Evolutionary conservation across 352 stramenopile genomes (phyloP), one percentile per base, ranked within the genome.

Genomic region (Blastocystis hominis): DNA sequence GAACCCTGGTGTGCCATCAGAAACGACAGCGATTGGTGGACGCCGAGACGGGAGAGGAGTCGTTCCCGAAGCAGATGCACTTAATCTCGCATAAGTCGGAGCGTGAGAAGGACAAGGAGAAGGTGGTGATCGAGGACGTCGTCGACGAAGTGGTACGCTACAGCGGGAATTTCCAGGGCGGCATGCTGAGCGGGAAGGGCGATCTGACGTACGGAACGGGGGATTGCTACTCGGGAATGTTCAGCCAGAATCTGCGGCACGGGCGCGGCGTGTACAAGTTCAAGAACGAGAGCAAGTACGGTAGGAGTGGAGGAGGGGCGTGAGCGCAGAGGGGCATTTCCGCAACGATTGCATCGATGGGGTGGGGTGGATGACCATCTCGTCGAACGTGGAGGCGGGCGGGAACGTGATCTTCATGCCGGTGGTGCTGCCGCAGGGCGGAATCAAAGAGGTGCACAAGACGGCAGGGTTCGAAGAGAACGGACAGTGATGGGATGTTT

Each of bases 391-490:
- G 3, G 3, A 40, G 17, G 46, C 70, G 9, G 63, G 36, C 2
- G 55, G 55, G 30, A 54, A 80, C 24, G 53, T 63, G 40, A 80
- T 80, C 7, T 80, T 64, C 42, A 80, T 80, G 46, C 70, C 70
- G 17, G 44, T 80, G 9, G 50, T 62, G 30, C 70, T 80, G 36
- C 44, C 70, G 30, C 70, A 80, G 44, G 70, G 70, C 30, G 63
- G 42, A 38, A 80, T 80, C n/a, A 80, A 80, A 38, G 70, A 80
- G 50, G 70, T 80, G 15, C 70, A 80, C 70, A 80, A 80, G 42
- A 46, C 70, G 34, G 70, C 70, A 42, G 70, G 70, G 6, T 80
- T 80, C 44, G 70, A 80, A 42, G 70, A 80, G 70, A 80, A 80
- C 44, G 70, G 70, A 66, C 24, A 42, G 46, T 64, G 46, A 38